phyloP scores from a whole-genome alignment of 371 early-diverging fungal species.

The Rhizopus delemar region DNA sequence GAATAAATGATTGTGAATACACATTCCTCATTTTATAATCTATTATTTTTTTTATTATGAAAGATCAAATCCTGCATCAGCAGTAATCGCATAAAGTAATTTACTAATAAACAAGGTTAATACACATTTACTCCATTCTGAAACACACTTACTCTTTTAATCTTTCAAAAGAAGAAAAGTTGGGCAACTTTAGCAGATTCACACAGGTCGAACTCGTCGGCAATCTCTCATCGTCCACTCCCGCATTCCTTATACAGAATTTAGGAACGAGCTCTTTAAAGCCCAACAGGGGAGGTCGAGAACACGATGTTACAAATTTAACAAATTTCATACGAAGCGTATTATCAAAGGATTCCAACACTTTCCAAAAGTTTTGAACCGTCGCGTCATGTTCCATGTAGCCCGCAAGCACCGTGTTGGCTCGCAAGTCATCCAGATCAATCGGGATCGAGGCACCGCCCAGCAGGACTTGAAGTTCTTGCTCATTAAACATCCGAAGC shows the following conservation, averaged over 20 bases:
- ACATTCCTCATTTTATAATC: background rate
- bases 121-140: background rate
- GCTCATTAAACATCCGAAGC: constrained; percentile 83
- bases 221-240: constrained; percentile 58
- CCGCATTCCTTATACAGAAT: constrained; percentile 76
- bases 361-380: constrained; percentile 83
- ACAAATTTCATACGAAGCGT: constrained; percentile 72
- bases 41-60: constrained; percentile 45
- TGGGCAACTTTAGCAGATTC: constrained; percentile 90
- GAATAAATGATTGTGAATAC: background rate
- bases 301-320: constrained; percentile 91
- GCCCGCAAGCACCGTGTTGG: constrained; percentile 84
- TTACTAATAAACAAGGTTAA: constrained; percentile 53
- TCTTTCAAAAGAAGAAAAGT: constrained; percentile 60
- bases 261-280: constrained; percentile 82
- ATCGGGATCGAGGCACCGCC: constrained; percentile 80
- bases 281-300: constrained; percentile 89
- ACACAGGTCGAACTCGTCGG: constrained; percentile 93
- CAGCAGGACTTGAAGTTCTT: constrained; percentile 89
- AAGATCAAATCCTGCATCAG: constrained; percentile 90
- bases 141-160: constrained; percentile 53
- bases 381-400: constrained; percentile 69
- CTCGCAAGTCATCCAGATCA: constrained; percentile 73
- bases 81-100: constrained; percentile 82
- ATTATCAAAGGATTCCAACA: constrained; percentile 65